Base-by-base conservation (phyloP, 352 stramenopile genomes). In the Phytopythium montanum region DNA sequence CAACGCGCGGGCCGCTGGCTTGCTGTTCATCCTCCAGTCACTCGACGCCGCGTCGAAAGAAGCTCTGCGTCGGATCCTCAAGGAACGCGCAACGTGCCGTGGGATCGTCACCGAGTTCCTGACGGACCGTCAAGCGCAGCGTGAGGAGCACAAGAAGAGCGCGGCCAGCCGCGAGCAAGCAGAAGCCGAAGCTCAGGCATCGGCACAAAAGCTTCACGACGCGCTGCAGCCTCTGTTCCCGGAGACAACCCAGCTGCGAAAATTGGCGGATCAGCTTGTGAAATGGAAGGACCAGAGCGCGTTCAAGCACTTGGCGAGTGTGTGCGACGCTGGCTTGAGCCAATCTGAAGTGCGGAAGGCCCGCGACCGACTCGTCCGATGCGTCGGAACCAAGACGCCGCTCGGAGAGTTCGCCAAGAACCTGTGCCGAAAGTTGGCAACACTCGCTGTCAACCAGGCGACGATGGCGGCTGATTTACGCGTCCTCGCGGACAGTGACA, bases 331-430 rank as follows among this genome's bases (percentile, higher is more conserved):
- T 25, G 75, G 76, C 2, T 78, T 73, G 36, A 76, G 60, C 34
- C 68, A 81, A n/a, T 25, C 63, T n/a, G 80, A 88, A 3, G 69
- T 69, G 23, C 78, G 85, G 14, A 66, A 58, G 10, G 75, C 75
- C 16, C 65, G 83, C 55, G 84, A 96, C 66, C 68, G 84, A n/a
- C 60, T 94, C 13, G 60, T 94, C 48, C 90, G 89, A 53, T 68
- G 76, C 38, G 78, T 94, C 28, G 87, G 87, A 7, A 91, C 87
- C 0, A 96, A 96, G 65, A 82, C 78, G 1, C 67, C 74, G 12
- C 61, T 94, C 6, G 85, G 87, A 5, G 84, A 89, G 9, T 91
- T 92, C 28, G 23, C 93, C 29, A 94, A 94, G 66, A 89, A 81
- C 29, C 51, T 96, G n/a, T 94, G 85, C 51, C 81, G 85, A 16